A percentile compares a stretch with the other conserved stretches of the same genome.
These are phyloP conservation scores for Puccinia hordei DNA, from an alignment of 1,284 basidiomycete species.

Conservation along the genomic window DNA sequence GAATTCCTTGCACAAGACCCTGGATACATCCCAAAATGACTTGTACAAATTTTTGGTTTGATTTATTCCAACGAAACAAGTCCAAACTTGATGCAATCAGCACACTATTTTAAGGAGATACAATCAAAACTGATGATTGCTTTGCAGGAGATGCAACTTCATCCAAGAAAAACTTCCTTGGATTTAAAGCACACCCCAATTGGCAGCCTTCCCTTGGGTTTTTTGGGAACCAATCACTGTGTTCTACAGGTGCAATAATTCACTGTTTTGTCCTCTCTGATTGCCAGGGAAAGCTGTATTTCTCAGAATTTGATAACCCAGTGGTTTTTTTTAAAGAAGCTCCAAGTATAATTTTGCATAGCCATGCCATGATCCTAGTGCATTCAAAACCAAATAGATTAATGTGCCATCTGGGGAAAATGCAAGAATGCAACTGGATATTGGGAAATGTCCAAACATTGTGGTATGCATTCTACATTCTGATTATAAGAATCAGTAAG, in stretches of 20 bases:
- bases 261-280: neutral
- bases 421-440: neutral
- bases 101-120: too few species aligned
- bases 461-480: neutral
- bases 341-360: slow-evolving; percentile 61
- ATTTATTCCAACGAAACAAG: too few species aligned
- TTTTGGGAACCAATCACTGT: slow-evolving; percentile 56
- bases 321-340: slow-evolving; percentile 59
- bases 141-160: slow-evolving; percentile 58
- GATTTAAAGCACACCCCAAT: slow-evolving; percentile 63
- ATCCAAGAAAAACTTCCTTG: slow-evolving; percentile 63
- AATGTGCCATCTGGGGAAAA: slow-evolving; percentile 53
- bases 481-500: neutral
- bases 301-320: slow-evolving; percentile 62
- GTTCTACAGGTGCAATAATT: slow-evolving; percentile 62
- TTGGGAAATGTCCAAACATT: neutral
- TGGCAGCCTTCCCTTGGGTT: slow-evolving; percentile 60
- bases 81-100: too few species aligned
- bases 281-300: slow-evolving; percentile 62
- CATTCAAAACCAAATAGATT: slow-evolving; percentile 57
- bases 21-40: too few species aligned
- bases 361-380: slow-evolving; percentile 61
- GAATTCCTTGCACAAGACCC: too few species aligned
- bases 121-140: too few species aligned
- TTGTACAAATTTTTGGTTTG: too few species aligned